phyloP scores from a whole-genome alignment of 2,329 filamentous ascomycete species.

The Passalora sequoiae region DNA sequence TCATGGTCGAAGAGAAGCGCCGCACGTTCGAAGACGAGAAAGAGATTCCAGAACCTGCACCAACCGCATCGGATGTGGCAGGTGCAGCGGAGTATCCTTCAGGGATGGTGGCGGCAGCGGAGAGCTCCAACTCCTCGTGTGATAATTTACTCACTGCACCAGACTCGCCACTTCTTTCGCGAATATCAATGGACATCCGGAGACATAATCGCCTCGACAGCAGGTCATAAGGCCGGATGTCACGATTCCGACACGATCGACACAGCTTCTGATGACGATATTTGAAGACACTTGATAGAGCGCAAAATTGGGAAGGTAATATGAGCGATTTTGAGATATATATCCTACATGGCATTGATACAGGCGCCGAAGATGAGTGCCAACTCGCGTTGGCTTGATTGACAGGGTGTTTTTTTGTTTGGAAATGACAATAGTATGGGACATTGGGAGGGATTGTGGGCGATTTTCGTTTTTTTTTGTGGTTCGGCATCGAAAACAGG shows the following conservation, averaged over 20 bases:
- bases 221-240: slow-evolving; percentile 19
- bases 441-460: slow-evolving; percentile 16
- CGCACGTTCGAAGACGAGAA: slow-evolving; percentile 28
- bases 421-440: slow-evolving; percentile 1
- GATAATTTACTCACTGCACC: slow-evolving; percentile 25
- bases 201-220: slow-evolving; percentile 20
- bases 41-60: slow-evolving; percentile 13
- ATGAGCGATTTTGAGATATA: slow-evolving; percentile 20
- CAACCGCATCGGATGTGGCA: slow-evolving; percentile 19
- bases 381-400: slow-evolving; percentile 6
- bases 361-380: slow-evolving; percentile 5
- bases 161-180: slow-evolving; percentile 27
- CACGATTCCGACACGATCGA: slow-evolving; percentile 4
- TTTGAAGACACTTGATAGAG: slow-evolving; percentile 5
- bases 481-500: slow-evolving; percentile 22
- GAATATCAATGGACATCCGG: slow-evolving; percentile 24
- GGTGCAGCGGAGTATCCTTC: slow-evolving; percentile 19
- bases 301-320: slow-evolving; percentile 14
- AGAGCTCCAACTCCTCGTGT: slow-evolving; percentile 24
- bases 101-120: slow-evolving; percentile 23
- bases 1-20: slow-evolving; percentile 49
- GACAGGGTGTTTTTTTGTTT: slow-evolving; percentile 1
- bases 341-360: slow-evolving; percentile 15
- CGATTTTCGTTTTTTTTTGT: no score
- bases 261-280: neutral